Evolutionary conservation across 495 filamentous ascomycete species (phyloP).

Genomic region (Daldinia childiae): DNA sequence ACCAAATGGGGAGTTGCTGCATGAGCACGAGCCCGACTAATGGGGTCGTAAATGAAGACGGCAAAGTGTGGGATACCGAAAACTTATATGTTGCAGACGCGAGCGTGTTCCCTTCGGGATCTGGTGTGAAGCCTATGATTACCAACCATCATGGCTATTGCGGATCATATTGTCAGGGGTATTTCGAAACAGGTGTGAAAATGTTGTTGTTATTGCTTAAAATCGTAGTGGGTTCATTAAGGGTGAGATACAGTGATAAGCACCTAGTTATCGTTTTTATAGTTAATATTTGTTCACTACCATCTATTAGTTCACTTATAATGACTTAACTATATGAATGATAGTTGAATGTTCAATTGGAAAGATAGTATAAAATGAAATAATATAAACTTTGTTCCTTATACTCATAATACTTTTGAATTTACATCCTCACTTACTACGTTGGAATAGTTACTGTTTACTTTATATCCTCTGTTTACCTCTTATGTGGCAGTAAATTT

Average conservation of each 20-base stretch:
- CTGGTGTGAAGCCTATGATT: background rate
- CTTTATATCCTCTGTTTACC: too few species aligned
- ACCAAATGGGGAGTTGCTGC: background rate
- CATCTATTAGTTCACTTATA: background rate
- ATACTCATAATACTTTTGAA: background rate
- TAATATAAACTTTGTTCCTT: background rate
- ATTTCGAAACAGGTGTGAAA: background rate
- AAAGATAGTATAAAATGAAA: background rate
- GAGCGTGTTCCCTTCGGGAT: background rate
- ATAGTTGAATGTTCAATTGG: background rate
- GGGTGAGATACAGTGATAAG: too few species aligned
- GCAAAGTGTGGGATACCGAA: background rate
- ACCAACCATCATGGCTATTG: background rate
- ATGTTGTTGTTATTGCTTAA: background rate
- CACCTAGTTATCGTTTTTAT: too few species aligned
- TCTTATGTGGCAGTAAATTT: too few species aligned
- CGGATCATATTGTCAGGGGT: background rate
- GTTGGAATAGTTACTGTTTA: too few species aligned
- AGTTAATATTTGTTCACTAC: too few species aligned
- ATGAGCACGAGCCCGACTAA: background rate
- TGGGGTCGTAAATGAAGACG: background rate
- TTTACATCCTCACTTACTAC: background rate
- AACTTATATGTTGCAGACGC: background rate
- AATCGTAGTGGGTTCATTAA: too few species aligned
- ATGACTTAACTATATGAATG: background rate